phyloP scores from a whole-genome alignment of 225 moss, liverwort and hornwort species.

The Sphagnum contortum region DNA sequence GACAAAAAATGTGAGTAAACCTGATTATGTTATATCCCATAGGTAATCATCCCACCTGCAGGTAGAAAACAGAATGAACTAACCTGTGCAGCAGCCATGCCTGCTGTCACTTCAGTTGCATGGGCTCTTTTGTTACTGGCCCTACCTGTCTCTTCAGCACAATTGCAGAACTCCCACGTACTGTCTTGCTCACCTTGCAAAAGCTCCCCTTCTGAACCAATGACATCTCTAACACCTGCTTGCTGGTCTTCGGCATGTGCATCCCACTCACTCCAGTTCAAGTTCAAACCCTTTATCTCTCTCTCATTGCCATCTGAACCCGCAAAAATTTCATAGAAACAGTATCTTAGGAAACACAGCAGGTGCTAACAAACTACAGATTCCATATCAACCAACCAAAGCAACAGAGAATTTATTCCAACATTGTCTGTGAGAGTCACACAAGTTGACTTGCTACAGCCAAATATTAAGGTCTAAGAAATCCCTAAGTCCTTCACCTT shows the following conservation, averaged over 20 bases:
- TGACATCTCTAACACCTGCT: conserved; percentile 51
- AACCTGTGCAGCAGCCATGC: conserved; percentile 89
- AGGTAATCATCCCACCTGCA: too few relatives aligned
- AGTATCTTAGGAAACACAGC: too few relatives aligned
- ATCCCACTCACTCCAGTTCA: conserved; percentile 86
- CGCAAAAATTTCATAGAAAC: conserved; percentile 10
- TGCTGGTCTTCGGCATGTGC: conserved; percentile 46
- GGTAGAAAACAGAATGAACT: not conserved
- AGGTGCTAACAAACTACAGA: too few relatives aligned
- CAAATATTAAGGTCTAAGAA: too few relatives aligned
- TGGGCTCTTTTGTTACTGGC: conserved; percentile 85
- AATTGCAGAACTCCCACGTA: conserved; percentile 75
- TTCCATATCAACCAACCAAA: too few relatives aligned
- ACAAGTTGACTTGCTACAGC: too few relatives aligned
- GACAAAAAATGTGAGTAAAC: too few relatives aligned
- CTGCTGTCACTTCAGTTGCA: conserved; percentile 93
- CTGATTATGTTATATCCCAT: too few relatives aligned
- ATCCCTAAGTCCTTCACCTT: too few relatives aligned
- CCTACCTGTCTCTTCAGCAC: conserved; percentile 88
- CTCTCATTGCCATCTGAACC: conserved; percentile 56
- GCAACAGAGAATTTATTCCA: too few relatives aligned
- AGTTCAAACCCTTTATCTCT: conserved; percentile 95
- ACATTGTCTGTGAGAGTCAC: too few relatives aligned
- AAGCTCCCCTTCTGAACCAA: conserved; percentile 63
- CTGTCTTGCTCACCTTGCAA: conserved; percentile 61